phyloP scores from a whole-genome alignment of 768 basidiomycete species.

The Exsudoporus frostii region DNA sequence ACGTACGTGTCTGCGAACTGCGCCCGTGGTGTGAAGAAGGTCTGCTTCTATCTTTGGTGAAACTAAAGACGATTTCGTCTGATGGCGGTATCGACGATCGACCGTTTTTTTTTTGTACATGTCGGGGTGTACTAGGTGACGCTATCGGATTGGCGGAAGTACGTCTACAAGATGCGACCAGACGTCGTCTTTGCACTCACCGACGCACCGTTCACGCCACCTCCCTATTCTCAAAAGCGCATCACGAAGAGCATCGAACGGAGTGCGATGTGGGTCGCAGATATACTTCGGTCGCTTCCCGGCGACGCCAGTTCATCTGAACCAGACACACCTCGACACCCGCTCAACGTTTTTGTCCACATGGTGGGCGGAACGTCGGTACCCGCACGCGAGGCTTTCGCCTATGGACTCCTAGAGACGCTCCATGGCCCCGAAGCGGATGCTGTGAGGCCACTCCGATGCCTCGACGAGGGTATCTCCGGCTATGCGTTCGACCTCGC shows the following conservation, averaged over 20 bases:
- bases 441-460: constrained; percentile 46
- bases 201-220: constrained; percentile 63
- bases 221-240: constrained; percentile 75
- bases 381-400: constrained; percentile 62
- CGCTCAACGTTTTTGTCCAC: constrained; percentile 58
- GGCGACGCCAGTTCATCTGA: background rate
- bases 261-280: constrained; percentile 58
- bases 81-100: background rate
- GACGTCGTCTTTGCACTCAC: constrained; percentile 71
- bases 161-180: constrained; percentile 52
- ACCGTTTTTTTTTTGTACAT: background rate
- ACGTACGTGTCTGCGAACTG: constrained; percentile 53
- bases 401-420: constrained; percentile 52
- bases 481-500: constrained; percentile 75
- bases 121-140: constrained; percentile 43
- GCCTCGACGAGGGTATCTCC: constrained; percentile 62
- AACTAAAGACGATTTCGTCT: background rate
- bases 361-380: constrained; percentile 60
- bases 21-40: constrained; percentile 71
- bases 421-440: constrained; percentile 56
- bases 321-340: constrained; percentile 4
- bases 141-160: constrained; percentile 51
- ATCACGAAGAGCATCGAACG: constrained; percentile 73
- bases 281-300: constrained; percentile 41
- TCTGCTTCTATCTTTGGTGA: constrained; percentile 23